Evolutionary conservation across 225 moss, liverwort and hornwort species (phyloP).

Genomic region (Pseudisothecium myosuroides): DNA sequence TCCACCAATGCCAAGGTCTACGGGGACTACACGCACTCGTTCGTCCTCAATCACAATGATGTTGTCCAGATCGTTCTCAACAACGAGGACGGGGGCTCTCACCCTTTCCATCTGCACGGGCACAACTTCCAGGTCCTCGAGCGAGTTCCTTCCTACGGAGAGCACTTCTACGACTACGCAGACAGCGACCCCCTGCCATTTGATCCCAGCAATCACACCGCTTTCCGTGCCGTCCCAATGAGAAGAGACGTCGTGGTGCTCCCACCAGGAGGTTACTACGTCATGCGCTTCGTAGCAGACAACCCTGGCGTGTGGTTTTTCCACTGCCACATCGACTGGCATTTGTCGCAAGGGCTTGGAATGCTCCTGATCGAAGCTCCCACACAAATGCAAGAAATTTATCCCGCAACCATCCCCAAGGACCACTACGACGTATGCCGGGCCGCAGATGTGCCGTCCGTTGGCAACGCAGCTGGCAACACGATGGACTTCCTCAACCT

Average conservation of each 20-base stretch:
- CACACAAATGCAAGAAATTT: not conserved
- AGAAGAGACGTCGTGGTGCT: not conserved
- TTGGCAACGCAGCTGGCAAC: not conserved
- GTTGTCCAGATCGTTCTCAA: not conserved
- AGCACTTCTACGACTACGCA: not conserved
- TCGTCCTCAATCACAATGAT: not conserved
- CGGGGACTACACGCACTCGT: not conserved
- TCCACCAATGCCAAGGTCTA: not conserved
- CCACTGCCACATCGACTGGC: not conserved
- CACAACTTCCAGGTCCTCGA: not conserved
- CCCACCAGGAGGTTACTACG: not conserved
- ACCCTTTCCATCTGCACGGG: not conserved
- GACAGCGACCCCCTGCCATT: not conserved
- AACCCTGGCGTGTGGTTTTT: not conserved
- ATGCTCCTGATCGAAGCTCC: not conserved
- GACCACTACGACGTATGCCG: not conserved
- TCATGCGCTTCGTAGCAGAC: not conserved
- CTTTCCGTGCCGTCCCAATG: not conserved
- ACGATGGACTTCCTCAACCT: not conserved
- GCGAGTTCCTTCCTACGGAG: not conserved
- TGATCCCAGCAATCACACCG: not conserved
- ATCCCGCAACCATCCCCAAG: not conserved
- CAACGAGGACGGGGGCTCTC: not conserved
- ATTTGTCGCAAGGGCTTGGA: not conserved
- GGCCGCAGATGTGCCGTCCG: not conserved